Percentiles rank a stretch among this genome's conserved stretches.
These are phyloP conservation scores for Ganoderma resinaceum DNA, from an alignment of 1,284 basidiomycete genomes.

Conservation along the genomic window DNA sequence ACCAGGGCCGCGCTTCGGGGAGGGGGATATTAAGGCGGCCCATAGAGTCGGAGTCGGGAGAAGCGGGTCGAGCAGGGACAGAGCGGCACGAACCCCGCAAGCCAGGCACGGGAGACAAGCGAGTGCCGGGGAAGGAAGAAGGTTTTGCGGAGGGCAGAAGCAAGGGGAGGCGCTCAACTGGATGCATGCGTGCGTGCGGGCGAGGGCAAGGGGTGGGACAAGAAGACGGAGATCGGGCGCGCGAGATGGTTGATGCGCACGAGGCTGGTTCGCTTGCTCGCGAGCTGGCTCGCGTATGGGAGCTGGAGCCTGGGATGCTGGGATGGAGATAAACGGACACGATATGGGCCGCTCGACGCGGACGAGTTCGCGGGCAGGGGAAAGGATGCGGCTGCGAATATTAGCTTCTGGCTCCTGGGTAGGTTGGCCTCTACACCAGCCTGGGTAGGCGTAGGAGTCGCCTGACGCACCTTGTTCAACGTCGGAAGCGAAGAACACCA, in stretches of 20 bases:
- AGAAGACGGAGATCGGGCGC: neutral
- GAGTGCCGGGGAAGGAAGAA: constrained; percentile 1
- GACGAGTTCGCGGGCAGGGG: neutral
- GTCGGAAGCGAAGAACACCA: neutral
- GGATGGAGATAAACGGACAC: neutral
- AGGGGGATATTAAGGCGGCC: neutral
- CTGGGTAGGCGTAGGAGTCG: neutral
- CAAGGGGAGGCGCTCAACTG: neutral
- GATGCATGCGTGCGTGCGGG: neutral
- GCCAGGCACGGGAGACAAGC: constrained; percentile 3
- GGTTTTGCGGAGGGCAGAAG: neutral
- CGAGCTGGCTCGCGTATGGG: neutral
- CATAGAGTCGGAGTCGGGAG: neutral
- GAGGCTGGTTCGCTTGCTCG: neutral
- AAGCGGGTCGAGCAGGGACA: neutral
- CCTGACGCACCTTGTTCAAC: neutral
- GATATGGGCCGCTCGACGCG: neutral
- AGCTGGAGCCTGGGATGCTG: neutral
- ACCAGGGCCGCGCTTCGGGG: neutral
- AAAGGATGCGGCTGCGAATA: neutral
- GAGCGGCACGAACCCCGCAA: neutral
- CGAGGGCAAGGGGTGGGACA: constrained; percentile 5
- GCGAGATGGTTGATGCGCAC: neutral
- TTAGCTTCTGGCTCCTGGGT: neutral
- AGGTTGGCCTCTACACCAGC: neutral